phyloP scores from a whole-genome alignment of 176 grass and related monocot genomes.

The Oryza officinalis region DNA sequence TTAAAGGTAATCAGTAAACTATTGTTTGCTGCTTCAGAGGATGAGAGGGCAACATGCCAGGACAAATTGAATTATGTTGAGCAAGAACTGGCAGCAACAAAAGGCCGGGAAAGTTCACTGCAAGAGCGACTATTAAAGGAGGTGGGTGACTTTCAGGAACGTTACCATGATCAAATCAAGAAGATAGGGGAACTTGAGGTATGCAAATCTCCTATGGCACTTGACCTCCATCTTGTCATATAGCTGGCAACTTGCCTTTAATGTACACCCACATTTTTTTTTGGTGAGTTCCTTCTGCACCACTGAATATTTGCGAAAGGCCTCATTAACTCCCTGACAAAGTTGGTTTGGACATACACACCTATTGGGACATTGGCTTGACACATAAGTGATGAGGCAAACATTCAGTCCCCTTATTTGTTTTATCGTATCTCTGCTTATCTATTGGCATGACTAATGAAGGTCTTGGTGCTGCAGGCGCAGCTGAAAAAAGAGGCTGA shows the following conservation, averaged over 20 bases:
- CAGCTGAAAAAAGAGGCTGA: conserved; percentile 75
- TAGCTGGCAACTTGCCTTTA: conserved; percentile 4
- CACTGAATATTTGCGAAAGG: background rate
- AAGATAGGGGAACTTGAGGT: conserved; percentile 82
- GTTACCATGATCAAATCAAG: conserved; percentile 67
- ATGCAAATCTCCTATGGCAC: background rate
- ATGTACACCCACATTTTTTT: background rate
- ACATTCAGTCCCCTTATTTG: background rate
- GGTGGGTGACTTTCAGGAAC: conserved; percentile 58
- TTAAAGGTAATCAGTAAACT: conserved; percentile 8
- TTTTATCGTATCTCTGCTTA: conserved; percentile 7
- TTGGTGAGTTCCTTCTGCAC: background rate
- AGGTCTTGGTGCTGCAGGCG: conserved; percentile 44
- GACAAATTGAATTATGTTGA: conserved; percentile 65
- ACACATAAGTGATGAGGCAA: background rate
- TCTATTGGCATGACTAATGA: conserved; percentile 13
- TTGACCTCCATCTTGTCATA: background rate
- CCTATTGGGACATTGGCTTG: background rate
- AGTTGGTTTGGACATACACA: background rate
- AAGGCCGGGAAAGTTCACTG: conserved; percentile 74
- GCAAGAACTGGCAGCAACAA: conserved; percentile 88
- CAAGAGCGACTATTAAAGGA: conserved; percentile 81
- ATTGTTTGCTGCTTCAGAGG: conserved; percentile 52
- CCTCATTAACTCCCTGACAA: background rate
- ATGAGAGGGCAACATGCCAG: conserved; percentile 69